phyloP scores from a whole-genome alignment of 2,329 filamentous ascomycete species.

The Hypoxylon sp. region DNA sequence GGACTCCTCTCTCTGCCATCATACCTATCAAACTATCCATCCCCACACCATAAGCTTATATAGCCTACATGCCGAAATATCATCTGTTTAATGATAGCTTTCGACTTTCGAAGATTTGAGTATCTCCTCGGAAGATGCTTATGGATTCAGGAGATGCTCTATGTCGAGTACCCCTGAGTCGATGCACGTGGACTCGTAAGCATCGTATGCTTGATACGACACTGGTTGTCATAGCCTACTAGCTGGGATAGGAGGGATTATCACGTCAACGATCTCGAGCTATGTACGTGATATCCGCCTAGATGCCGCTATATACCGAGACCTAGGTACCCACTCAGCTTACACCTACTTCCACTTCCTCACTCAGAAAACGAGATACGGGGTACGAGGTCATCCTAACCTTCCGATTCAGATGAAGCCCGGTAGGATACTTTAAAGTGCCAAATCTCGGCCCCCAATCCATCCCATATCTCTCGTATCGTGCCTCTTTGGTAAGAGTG shows the following conservation, averaged over 20 bases:
- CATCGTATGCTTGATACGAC: too few species aligned
- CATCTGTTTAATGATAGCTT: conserved; percentile 13
- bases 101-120: background rate
- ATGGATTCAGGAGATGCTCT: background rate
- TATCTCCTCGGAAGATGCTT: background rate
- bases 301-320: background rate
- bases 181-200: too few species aligned
- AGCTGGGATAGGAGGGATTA: too few species aligned
- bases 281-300: too few species aligned
- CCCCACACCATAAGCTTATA: background rate
- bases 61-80: conserved; percentile 7
- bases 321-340: background rate
- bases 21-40: background rate
- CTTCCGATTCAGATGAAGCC: too few species aligned
- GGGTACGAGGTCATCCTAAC: background rate
- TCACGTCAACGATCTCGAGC: too few species aligned
- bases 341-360: background rate
- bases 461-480: too few species aligned
- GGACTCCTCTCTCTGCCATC: background rate
- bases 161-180: background rate
- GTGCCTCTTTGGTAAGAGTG: too few species aligned
- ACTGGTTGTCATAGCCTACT: too few species aligned
- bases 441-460: too few species aligned
- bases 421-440: too few species aligned
- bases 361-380: background rate